Evolutionary conservation across 1,284 basidiomycete genomes (phyloP).

Genomic region (Cerrena zonata): DNA sequence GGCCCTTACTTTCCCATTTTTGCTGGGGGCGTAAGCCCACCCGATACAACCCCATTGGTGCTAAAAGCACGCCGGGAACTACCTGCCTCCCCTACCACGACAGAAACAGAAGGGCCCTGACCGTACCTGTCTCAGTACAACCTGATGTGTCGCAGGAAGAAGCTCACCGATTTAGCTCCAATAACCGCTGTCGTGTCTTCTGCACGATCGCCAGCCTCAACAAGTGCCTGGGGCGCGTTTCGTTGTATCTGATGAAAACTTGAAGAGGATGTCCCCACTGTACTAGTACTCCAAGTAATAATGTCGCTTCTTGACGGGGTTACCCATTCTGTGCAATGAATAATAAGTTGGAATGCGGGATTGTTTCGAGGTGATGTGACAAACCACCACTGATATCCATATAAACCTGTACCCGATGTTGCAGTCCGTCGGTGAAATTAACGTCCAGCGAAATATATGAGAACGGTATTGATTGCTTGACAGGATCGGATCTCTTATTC

Average conservation of each 20-base stretch:
- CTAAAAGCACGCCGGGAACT: background rate
- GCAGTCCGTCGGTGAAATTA: slow-evolving; percentile 24
- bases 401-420: slow-evolving; percentile 30
- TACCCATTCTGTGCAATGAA: slow-evolving; percentile 10
- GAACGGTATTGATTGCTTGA: slow-evolving; percentile 30
- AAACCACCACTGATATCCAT: slow-evolving; percentile 30
- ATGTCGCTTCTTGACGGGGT: background rate
- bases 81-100: background rate
- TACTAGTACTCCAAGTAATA: background rate
- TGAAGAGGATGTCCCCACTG: slow-evolving; percentile 8
- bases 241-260: slow-evolving; percentile 17
- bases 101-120: background rate
- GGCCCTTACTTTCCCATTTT: background rate
- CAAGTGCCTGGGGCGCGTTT: slow-evolving; percentile 10
- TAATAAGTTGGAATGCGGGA: background rate
- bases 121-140: no score
- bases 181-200: slow-evolving; percentile 14
- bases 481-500: no score
- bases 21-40: background rate
- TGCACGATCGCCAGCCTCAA: slow-evolving; percentile 18
- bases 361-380: background rate
- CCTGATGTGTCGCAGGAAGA: no score
- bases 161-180: background rate
- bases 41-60: background rate
- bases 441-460: slow-evolving; percentile 28